phyloP scores from a whole-genome alignment of 2,329 filamentous ascomycete genomes.

The Pyrenophora seminiperda region DNA sequence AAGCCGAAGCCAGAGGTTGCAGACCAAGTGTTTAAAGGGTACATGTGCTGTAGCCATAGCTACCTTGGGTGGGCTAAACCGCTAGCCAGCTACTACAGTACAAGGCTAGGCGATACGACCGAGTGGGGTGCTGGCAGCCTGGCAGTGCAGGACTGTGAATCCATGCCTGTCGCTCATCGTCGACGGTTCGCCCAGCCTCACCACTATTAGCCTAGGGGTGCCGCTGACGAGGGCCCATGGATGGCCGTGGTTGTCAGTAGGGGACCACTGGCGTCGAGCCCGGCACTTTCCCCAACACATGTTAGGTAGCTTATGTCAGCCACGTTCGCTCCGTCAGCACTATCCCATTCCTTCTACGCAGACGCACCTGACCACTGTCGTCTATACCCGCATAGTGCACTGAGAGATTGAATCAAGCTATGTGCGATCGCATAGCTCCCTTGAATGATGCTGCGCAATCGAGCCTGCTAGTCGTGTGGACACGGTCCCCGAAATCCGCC shows the following conservation, averaged over 20 bases:
- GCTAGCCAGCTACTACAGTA: too few relatives aligned
- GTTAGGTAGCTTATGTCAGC: slow-evolving; percentile 6
- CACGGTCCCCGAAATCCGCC: slow-evolving; percentile 9
- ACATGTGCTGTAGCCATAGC: not conserved
- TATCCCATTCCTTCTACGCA: not conserved
- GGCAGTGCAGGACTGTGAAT: too few relatives aligned
- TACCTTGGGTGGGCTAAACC: too few relatives aligned
- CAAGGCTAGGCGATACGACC: too few relatives aligned
- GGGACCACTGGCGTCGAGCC: not conserved
- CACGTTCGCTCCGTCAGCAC: not conserved
- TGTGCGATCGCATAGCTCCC: not conserved
- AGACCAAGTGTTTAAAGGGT: not conserved
- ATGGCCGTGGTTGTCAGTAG: not conserved
- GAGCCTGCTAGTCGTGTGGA: not conserved
- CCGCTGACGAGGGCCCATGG: not conserved
- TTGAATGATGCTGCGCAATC: slow-evolving; percentile 2
- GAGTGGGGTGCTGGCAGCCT: too few relatives aligned
- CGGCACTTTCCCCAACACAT: not conserved
- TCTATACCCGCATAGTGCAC: not conserved
- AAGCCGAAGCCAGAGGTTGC: not conserved
- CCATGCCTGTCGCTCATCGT: too few relatives aligned
- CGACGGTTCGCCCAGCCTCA: too few relatives aligned
- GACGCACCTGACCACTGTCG: not conserved
- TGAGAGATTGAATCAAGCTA: not conserved
- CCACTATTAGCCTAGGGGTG: too few relatives aligned